phyloP scores from a whole-genome alignment of 2,329 filamentous ascomycete genomes.

The Fusarium sp. region DNA sequence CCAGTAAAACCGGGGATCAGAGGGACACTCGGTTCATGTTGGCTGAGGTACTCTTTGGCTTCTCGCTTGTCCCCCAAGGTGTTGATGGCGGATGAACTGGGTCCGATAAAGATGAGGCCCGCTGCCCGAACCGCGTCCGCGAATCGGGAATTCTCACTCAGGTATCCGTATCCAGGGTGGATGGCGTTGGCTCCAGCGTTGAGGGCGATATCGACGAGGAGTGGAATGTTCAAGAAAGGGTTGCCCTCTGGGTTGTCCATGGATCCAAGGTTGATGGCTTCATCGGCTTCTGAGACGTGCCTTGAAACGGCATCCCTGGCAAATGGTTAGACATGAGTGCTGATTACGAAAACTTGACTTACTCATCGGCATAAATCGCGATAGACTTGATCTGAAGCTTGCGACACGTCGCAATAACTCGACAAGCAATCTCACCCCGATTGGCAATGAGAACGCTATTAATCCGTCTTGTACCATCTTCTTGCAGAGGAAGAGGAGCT shows the following conservation, averaged over 20 bases:
- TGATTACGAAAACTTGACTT: neutral
- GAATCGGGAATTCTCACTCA: neutral
- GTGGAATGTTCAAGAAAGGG: neutral
- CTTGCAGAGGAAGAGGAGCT: neutral
- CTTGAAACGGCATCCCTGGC: constrained; percentile 16
- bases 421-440: constrained; percentile 37
- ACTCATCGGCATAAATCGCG: constrained; percentile 64
- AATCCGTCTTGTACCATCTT: neutral
- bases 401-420: constrained; percentile 32
- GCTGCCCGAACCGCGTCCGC: neutral
- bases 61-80: constrained; percentile 34
- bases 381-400: constrained; percentile 61
- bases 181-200: neutral
- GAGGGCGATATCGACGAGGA: neutral
- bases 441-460: constrained; percentile 30
- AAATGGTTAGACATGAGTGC: neutral
- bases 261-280: constrained; percentile 25
- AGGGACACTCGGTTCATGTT: constrained; percentile 21
- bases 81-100: constrained; percentile 56
- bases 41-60: constrained; percentile 30
- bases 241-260: constrained; percentile 5
- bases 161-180: neutral
- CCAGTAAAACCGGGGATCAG: neutral
- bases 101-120: constrained; percentile 68
- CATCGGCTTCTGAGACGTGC: constrained; percentile 29